Percentiles rank a stretch among this genome's conserved stretches.
Conservation (phyloP, 352 stramenopile species). For the Globisporangium okanoganense region DNA sequence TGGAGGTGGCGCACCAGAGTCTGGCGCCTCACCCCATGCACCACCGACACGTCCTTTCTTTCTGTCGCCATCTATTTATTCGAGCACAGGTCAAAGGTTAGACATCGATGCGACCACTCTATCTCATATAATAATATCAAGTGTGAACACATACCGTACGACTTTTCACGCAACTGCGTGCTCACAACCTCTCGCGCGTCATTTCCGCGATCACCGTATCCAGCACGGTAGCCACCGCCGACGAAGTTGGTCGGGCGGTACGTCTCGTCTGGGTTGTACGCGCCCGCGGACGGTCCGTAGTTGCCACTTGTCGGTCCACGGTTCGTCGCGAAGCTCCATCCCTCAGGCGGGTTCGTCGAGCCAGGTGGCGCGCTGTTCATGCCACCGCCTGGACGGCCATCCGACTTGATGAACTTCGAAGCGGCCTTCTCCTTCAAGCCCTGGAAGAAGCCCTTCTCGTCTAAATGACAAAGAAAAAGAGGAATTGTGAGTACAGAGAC, state of each 20-base stretch:
- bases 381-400: slow-evolving; percentile 39
- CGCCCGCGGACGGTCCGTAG: slow-evolving; percentile 42
- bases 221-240: slow-evolving; percentile 48
- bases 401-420: slow-evolving; percentile 71
- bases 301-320: slow-evolving; percentile 70
- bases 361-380: slow-evolving; percentile 61
- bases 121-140: background rate
- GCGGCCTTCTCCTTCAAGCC: slow-evolving; percentile 82
- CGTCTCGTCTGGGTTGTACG: slow-evolving; percentile 81
- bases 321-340: slow-evolving; percentile 85
- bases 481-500: background rate
- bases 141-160: slow-evolving; percentile 44
- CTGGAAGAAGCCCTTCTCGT: slow-evolving; percentile 88
- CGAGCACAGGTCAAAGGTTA: background rate
- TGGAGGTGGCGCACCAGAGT: slow-evolving; percentile 10
- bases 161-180: slow-evolving; percentile 71
- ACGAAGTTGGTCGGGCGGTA: slow-evolving; percentile 55
- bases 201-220: slow-evolving; percentile 30
- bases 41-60: slow-evolving; percentile 84
- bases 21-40: slow-evolving; percentile 46
- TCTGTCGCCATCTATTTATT: slow-evolving; percentile 55
- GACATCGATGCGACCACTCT: background rate
- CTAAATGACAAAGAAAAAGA: slow-evolving; percentile 16
- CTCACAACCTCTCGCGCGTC: slow-evolving; percentile 62
- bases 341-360: slow-evolving; percentile 65